Percentiles rank a stretch among this genome's conserved stretches.
Conservation (phyloP, 2,329 filamentous ascomycete species). For the Arthrobotrys conoides region DNA sequence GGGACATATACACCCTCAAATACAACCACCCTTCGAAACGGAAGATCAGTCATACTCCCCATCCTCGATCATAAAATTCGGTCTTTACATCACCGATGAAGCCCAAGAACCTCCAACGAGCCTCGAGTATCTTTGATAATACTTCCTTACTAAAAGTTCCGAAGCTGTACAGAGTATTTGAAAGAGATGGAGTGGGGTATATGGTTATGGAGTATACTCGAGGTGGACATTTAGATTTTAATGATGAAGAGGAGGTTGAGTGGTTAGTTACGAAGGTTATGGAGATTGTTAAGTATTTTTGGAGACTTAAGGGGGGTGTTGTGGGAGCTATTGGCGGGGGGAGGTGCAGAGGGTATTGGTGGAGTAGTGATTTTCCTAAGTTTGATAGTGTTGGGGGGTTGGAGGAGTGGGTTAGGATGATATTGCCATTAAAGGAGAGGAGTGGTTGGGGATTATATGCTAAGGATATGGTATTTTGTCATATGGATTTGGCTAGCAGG, state of each 20-base stretch:
- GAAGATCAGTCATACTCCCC: too few species aligned
- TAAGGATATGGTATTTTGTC: slow-evolving; percentile 20
- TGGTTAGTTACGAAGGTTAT: slow-evolving; percentile 4
- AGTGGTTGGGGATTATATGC: too few species aligned
- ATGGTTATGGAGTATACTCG: slow-evolving; percentile 14
- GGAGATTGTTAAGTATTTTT: slow-evolving; percentile 13
- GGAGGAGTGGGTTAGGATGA: too few species aligned
- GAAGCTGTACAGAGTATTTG: slow-evolving; percentile 17
- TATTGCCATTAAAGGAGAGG: too few species aligned
- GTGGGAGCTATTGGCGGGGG: neutral
- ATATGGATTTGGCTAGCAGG: slow-evolving; percentile 6
- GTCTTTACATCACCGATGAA: slow-evolving; percentile 17
- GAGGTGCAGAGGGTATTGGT: too few species aligned
- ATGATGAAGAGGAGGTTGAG: neutral
- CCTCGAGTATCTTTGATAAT: slow-evolving; percentile 5
- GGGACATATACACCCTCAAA: too few species aligned
- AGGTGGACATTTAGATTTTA: neutral
- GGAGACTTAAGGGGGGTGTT: neutral
- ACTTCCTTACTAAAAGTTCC: slow-evolving; percentile 18
- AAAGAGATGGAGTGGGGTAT: neutral
- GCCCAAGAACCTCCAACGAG: slow-evolving; percentile 3
- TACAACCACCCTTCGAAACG: too few species aligned
- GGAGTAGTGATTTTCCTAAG: too few species aligned
- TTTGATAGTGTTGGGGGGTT: too few species aligned
- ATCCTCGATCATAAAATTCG: slow-evolving; percentile 14